Evolutionary conservation across 2,329 filamentous ascomycete species (phyloP), one percentile per base, ranked within the genome.

Genomic region (Sporothrix pseudoabietina): DNA sequence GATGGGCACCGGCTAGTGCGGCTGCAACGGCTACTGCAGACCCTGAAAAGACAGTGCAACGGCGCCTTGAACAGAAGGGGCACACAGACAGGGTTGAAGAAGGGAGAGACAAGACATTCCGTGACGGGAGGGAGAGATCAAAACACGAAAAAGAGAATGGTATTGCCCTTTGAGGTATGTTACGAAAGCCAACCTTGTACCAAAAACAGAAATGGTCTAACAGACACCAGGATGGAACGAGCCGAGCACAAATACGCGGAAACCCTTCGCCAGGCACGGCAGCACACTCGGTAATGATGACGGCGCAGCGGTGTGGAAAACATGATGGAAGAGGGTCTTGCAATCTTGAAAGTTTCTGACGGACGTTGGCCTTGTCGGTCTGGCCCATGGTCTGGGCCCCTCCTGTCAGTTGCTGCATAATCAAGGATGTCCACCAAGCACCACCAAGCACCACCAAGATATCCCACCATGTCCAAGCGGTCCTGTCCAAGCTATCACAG

Each of bases 11-110:
- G 57, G 57, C 57, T 41, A 22, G 19, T 63, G 57, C 57, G 57
- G 57, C 57, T 63, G 57, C 57, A 63, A 63, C 57, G 57, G 32
- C 57, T 63, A 63, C 32, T 63, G 32, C 57, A 63, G 32, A 63
- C 39, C 59, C 61, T 47, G 44, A 65, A 47, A 44, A 6, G n/a
- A 30, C 2, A 12, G 39, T 66, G 61, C 61, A 66, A 66, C 61
- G 39, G 39, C 39, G 39, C 39, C 61, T 66, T 66, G n/a, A 39
- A 8, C 39, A 30, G 57, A 22, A 10, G 35, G 35, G 35, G 35
- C 26, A 8, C 35, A 35, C 35, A 35, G 35, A 9, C 19, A 65
- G 39, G n/a, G n/a, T 47, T 47, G 61, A 66, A 47, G n/a, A 47
- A 44, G 59, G 39, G 59, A 57, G 35, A 26, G 16, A 44, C 59